Evolutionary conservation across 1,284 basidiomycete genomes (phyloP).

Genomic region (Lentinus polychrous): DNA sequence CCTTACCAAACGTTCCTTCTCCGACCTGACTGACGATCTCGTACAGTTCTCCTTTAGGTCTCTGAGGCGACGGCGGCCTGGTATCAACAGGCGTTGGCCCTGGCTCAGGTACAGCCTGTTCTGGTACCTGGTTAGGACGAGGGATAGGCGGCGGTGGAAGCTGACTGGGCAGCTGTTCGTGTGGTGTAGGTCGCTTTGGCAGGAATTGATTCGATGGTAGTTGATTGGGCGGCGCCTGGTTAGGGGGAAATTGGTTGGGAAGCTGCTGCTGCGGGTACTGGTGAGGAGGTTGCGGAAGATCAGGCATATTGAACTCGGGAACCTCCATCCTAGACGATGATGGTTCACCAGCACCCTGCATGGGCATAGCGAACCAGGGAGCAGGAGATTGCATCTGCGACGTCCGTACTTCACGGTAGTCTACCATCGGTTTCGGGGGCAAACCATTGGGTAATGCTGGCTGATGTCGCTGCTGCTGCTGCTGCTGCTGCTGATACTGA

Average conservation of each 20-base stretch:
- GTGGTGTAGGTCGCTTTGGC: background rate
- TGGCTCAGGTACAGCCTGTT: background rate
- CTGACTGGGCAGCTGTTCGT: background rate
- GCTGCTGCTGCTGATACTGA: background rate
- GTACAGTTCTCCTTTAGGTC: slow-evolving; percentile 62
- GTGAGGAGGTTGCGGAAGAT: background rate
- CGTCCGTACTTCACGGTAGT: too few species aligned
- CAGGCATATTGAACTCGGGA: background rate
- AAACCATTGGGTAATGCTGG: background rate
- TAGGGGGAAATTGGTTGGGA: background rate
- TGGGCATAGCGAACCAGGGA: background rate
- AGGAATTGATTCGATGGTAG: background rate
- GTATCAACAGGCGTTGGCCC: slow-evolving; percentile 1
- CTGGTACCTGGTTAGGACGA: background rate
- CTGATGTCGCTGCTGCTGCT: background rate
- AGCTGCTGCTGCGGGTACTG: background rate
- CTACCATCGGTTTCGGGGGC: too few species aligned
- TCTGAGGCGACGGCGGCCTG: slow-evolving; percentile 11
- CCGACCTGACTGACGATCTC: slow-evolving; percentile 91
- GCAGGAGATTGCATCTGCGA: too few species aligned
- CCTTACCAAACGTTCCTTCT: slow-evolving; percentile 98
- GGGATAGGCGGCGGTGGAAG: background rate
- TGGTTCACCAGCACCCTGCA: background rate
- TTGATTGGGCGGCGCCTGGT: background rate
- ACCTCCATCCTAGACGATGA: background rate